These are phyloP conservation scores for Mortierella claussenii DNA, from an alignment of 192 early-diverging fungal species.

Conservation along the genomic window DNA sequence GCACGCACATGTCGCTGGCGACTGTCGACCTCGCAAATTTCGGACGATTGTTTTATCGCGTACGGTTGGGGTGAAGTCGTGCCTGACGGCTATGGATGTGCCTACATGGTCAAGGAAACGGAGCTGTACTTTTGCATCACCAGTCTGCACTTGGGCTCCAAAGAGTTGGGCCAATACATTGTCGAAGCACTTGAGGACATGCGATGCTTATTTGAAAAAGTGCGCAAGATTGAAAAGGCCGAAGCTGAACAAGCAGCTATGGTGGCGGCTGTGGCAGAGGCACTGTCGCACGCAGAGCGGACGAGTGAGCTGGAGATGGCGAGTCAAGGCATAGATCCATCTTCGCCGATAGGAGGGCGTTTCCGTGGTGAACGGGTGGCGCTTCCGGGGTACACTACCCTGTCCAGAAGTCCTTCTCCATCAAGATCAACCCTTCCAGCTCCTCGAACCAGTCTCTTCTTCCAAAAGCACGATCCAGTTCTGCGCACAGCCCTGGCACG, in stretches of 20 bases:
- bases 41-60: slow-evolving; percentile 53
- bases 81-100: slow-evolving; percentile 88
- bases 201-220: slow-evolving; percentile 63
- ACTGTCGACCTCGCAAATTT: slow-evolving; percentile 72
- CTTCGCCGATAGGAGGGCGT: slow-evolving; percentile 1
- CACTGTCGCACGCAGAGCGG: not conserved
- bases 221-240: slow-evolving; percentile 51
- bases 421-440: slow-evolving; percentile 12
- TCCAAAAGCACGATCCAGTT: slow-evolving; percentile 50
- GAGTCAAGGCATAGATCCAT: slow-evolving; percentile 2
- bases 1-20: slow-evolving; percentile 74
- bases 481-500: slow-evolving; percentile 36
- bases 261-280: slow-evolving; percentile 30
- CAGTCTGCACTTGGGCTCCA: slow-evolving; percentile 48
- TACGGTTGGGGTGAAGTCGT: slow-evolving; percentile 82
- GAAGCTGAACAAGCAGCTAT: slow-evolving; percentile 40
- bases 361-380: slow-evolving; percentile 1
- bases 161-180: slow-evolving; percentile 66
- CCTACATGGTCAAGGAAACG: slow-evolving; percentile 76
- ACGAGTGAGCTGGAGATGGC: slow-evolving; percentile 11
- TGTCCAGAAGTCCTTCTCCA: slow-evolving; percentile 44
- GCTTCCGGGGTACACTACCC: not conserved
- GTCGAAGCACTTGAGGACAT: slow-evolving; percentile 73
- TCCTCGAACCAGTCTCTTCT: slow-evolving; percentile 50
- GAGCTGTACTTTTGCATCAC: slow-evolving; percentile 80